phyloP scores from a whole-genome alignment of 192 early-diverging fungal genomes.

The Coemansia sp. region DNA sequence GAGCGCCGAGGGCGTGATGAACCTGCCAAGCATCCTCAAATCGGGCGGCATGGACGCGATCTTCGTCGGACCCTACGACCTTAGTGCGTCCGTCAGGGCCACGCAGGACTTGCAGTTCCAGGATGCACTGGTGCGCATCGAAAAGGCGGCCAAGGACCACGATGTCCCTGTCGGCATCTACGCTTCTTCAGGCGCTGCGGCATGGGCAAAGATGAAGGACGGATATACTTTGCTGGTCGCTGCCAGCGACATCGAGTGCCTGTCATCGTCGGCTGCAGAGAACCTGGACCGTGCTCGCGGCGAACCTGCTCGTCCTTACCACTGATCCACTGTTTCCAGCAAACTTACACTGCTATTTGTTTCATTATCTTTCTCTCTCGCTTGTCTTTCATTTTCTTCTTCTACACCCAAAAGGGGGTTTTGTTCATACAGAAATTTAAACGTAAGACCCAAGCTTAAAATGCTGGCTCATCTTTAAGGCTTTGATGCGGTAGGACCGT shows the following conservation, averaged over 20 bases:
- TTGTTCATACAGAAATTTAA: too few species aligned
- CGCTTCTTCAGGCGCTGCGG: slow-evolving; percentile 36
- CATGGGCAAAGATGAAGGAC: slow-evolving; percentile 24
- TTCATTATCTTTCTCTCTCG: too few species aligned
- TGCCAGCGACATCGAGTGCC: slow-evolving; percentile 46
- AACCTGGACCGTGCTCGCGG: slow-evolving; percentile 48
- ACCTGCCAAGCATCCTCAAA: slow-evolving; percentile 42
- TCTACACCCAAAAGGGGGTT: neutral
- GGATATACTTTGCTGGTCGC: slow-evolving; percentile 54
- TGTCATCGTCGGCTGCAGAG: slow-evolving; percentile 43
- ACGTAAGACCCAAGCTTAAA: neutral
- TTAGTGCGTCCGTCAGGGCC: slow-evolving; percentile 33
- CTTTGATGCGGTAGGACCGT: neutral
- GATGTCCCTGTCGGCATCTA: slow-evolving; percentile 54
- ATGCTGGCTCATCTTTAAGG: neutral
- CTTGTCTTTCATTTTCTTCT: slow-evolving; percentile 1
- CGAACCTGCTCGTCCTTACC: slow-evolving; percentile 24
- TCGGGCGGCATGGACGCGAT: slow-evolving; percentile 44
- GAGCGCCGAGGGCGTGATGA: slow-evolving; percentile 41
- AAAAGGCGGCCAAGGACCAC: slow-evolving; percentile 24
- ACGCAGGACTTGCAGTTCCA: slow-evolving; percentile 32
- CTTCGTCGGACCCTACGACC: slow-evolving; percentile 46
- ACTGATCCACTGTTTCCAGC: slow-evolving; percentile 7
- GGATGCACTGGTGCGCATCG: slow-evolving; percentile 33
- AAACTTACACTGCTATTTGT: too few species aligned